Evolutionary conservation across 257 asterid genomes (phyloP).

Genomic region (Verbena officinalis): DNA sequence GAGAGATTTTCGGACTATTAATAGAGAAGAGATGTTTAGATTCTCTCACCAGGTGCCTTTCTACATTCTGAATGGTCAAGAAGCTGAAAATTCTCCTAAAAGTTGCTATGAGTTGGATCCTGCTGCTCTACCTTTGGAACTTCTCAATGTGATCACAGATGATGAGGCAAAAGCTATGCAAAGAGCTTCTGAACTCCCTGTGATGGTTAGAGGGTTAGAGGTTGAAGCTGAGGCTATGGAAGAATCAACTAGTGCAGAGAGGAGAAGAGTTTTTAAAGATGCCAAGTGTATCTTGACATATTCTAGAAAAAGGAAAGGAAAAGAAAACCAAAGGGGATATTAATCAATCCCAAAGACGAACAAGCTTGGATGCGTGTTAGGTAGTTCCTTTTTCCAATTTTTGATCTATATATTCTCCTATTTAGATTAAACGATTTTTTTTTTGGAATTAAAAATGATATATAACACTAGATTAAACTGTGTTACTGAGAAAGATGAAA

Average conservation of each 20-base stretch:
- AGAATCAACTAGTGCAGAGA: conserved; percentile 15
- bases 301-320: conserved; percentile 39
- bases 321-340: conserved; percentile 22
- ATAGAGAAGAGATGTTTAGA: conserved; percentile 65
- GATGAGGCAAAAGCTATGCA: conserved; percentile 37
- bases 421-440: conserved; percentile 4
- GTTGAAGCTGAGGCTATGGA: conserved; percentile 24
- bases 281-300: conserved; percentile 31
- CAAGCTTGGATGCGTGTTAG: conserved; percentile 24
- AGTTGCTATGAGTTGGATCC: conserved; percentile 76
- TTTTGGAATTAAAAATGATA: neutral
- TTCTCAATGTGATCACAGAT: conserved; percentile 48
- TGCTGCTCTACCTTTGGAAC: conserved; percentile 74
- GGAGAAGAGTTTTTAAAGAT: conserved; percentile 19
- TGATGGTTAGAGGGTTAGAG: conserved; percentile 8
- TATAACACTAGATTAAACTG: neutral
- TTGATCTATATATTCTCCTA: conserved; percentile 2
- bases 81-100: conserved; percentile 48
- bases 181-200: conserved; percentile 18
- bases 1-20: conserved; percentile 35
- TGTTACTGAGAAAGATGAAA: conserved; percentile 8
- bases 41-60: conserved; percentile 81
- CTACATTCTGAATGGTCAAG: conserved; percentile 45
- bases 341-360: neutral
- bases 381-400: conserved; percentile 31